Conservation (phyloP, 108 stramenopile species). For the Aurantiochytrium sp. region DNA sequence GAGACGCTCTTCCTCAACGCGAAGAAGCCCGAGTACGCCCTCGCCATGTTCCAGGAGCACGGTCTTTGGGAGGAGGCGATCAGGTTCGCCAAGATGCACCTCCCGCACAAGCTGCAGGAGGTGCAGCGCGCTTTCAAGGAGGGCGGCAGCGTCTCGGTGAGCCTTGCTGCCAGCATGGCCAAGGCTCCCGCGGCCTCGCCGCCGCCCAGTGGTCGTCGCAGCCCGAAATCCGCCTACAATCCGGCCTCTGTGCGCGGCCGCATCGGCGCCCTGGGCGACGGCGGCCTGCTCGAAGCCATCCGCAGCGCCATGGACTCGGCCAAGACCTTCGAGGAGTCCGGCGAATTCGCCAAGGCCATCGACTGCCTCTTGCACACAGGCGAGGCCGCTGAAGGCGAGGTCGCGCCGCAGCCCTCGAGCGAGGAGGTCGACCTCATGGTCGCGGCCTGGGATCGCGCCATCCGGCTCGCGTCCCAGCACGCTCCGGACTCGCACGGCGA, state of each 20-base stretch:
- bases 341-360: conserved; percentile 49
- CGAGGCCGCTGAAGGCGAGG: neutral
- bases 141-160: neutral
- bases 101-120: conserved; percentile 52
- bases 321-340: conserved; percentile 45
- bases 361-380: conserved; percentile 52
- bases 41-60: conserved; percentile 55
- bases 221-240: neutral
- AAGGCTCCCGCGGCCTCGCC: neutral
- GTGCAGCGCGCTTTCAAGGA: conserved; percentile 33
- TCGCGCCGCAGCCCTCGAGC: neutral
- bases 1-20: conserved; percentile 60
- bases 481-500: conserved; percentile 40
- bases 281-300: neutral
- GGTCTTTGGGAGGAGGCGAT: conserved; percentile 57
- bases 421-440: conserved; percentile 42
- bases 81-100: conserved; percentile 52
- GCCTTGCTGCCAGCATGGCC: neutral
- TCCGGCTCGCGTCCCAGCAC: conserved; percentile 44
- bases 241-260: neutral
- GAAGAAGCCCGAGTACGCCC: conserved; percentile 57
- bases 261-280: neutral
- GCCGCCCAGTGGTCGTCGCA: neutral
- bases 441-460: conserved; percentile 54
- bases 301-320: conserved; percentile 39